A percentile compares a stretch with the other conserved stretches of the same genome.
Conservation (phyloP, 192 early-diverging fungal species). For the Geranomyces variabilis region DNA sequence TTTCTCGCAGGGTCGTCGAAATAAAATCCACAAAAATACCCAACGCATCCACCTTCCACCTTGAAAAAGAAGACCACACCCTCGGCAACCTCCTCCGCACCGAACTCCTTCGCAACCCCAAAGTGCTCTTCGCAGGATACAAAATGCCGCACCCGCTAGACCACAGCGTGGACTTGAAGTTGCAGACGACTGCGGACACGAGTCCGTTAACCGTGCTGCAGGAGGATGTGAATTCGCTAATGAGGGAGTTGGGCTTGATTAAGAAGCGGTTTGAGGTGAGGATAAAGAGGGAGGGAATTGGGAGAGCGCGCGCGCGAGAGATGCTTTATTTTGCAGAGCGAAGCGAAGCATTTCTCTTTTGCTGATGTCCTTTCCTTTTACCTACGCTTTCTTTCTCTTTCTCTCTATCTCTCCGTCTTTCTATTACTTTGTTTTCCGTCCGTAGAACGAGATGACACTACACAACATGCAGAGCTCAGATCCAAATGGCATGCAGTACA, state of each 20-base stretch:
- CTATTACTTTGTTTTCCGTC: background rate
- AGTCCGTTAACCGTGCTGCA: constrained; percentile 81
- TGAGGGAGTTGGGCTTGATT: constrained; percentile 74
- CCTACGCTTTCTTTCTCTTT: background rate
- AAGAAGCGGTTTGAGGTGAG: constrained; percentile 81
- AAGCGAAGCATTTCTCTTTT: no score
- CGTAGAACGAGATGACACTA: constrained; percentile 51
- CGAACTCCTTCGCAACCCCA: constrained; percentile 85
- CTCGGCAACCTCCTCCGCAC: constrained; percentile 93
- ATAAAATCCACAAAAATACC: constrained; percentile 87
- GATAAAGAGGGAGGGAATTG: background rate
- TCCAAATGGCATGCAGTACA: background rate
- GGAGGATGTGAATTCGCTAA: constrained; percentile 76
- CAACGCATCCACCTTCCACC: constrained; percentile 89
- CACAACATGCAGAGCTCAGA: constrained; percentile 38
- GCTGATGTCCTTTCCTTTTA: no score
- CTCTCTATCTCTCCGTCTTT: background rate
- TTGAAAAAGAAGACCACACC: constrained; percentile 97
- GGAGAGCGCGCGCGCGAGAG: no score
- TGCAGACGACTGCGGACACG: constrained; percentile 88
- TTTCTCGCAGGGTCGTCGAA: constrained; percentile 68
- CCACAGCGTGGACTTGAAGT: constrained; percentile 85
- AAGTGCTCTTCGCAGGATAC: constrained; percentile 96
- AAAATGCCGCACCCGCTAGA: constrained; percentile 95
- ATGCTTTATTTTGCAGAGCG: no score